Conservation (phyloP, 768 basidiomycete species). For the Fomitopsis pulvina region DNA sequence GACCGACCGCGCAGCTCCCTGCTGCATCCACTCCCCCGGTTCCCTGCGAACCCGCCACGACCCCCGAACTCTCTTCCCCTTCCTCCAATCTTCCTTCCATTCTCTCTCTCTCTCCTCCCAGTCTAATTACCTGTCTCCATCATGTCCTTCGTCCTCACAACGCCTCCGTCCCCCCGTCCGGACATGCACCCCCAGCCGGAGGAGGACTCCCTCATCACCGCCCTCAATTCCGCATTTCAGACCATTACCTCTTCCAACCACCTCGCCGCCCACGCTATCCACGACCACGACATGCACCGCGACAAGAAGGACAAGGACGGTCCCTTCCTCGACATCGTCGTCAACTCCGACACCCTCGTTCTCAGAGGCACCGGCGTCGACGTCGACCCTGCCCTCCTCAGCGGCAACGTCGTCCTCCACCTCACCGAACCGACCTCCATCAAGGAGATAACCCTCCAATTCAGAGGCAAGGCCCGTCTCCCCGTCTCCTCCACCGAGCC, state of each 20-base stretch:
- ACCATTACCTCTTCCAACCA: constrained; percentile 17
- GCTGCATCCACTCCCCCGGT: background rate
- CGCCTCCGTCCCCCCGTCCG: constrained; percentile 28
- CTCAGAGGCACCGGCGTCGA: constrained; percentile 79
- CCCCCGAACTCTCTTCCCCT: background rate
- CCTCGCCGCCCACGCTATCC: constrained; percentile 8
- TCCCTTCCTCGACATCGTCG: constrained; percentile 66
- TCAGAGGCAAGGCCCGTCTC: constrained; percentile 75
- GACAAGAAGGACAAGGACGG: constrained; percentile 35
- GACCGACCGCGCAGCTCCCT: background rate
- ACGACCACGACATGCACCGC: constrained; percentile 31
- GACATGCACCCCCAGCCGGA: constrained; percentile 20
- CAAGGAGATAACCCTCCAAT: constrained; percentile 78
- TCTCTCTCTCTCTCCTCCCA: constrained; percentile 1
- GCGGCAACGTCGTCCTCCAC: constrained; percentile 74
- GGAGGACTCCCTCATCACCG: constrained; percentile 29
- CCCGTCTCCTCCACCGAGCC: constrained; percentile 51
- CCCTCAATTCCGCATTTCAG: constrained; percentile 33
- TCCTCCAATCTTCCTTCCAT: background rate
- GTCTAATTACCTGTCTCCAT: background rate
- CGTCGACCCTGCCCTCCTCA: constrained; percentile 74
- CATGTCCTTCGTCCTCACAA: constrained; percentile 30
- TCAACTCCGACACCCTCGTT: constrained; percentile 62
- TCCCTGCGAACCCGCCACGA: background rate
- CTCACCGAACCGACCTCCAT: constrained; percentile 78